Conservation (phyloP, 208 protist species). For the Endotrypanum monterogeii region DNA sequence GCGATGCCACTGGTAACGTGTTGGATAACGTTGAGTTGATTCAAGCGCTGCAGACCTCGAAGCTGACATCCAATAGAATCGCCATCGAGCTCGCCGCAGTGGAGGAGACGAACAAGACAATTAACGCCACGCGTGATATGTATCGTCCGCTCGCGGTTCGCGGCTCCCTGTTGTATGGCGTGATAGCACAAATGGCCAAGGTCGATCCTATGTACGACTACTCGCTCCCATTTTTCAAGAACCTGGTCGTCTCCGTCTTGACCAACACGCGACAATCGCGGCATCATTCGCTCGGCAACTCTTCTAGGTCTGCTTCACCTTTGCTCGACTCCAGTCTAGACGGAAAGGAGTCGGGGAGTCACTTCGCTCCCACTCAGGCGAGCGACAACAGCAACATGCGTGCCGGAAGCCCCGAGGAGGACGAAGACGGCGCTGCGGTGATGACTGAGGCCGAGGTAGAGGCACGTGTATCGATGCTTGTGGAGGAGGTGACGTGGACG, state of each 20-base stretch:
- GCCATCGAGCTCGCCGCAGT: slow-evolving; percentile 85
- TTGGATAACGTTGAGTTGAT: slow-evolving; percentile 96
- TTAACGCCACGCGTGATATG: slow-evolving; percentile 88
- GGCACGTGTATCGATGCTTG: slow-evolving; percentile 68
- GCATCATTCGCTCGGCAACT: slow-evolving; percentile 18
- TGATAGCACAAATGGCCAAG: slow-evolving; percentile 87
- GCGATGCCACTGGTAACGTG: slow-evolving; percentile 92
- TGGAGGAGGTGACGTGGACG: slow-evolving; percentile 78
- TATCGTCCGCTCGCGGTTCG: slow-evolving; percentile 93
- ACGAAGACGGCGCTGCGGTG: slow-evolving; percentile 20
- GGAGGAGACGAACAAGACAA: slow-evolving; percentile 93
- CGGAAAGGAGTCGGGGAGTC: slow-evolving; percentile 1
- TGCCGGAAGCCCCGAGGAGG: slow-evolving; percentile 11
- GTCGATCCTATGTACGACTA: slow-evolving; percentile 95
- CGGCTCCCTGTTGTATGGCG: slow-evolving; percentile 95
- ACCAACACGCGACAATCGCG: slow-evolving; percentile 45
- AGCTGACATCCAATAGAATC: slow-evolving; percentile 92
- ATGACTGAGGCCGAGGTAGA: slow-evolving; percentile 41
- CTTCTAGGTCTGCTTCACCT: slow-evolving; percentile 1
- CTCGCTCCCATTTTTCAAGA: slow-evolving; percentile 92
- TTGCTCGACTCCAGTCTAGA: background rate
- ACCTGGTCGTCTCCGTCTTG: slow-evolving; percentile 89
- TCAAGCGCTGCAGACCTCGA: slow-evolving; percentile 91
- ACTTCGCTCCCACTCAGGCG: background rate
- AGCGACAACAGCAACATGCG: background rate